Percentiles rank a stretch among this genome's conserved stretches.
These are phyloP conservation scores for Daldinia vernicosa DNA, from an alignment of 495 filamentous ascomycete species.

Conservation along the genomic window DNA sequence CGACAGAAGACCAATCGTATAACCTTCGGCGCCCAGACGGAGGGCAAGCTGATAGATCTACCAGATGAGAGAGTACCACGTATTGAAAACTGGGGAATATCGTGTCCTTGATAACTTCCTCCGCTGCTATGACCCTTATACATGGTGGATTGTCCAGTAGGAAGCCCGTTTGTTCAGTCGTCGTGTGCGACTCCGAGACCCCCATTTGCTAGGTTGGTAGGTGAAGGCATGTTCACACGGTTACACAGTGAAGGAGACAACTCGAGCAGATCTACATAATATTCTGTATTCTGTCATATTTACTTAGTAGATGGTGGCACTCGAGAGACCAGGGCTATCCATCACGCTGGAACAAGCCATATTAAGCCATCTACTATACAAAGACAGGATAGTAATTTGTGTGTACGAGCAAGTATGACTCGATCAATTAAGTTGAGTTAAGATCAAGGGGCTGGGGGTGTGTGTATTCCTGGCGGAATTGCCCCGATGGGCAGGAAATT, in stretches of 20 bases:
- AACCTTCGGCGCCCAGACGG: constrained; percentile 9
- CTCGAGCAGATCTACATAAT: constrained; percentile 9
- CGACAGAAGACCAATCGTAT: constrained; percentile 4
- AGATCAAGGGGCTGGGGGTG: constrained; percentile 24
- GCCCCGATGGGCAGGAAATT: constrained; percentile 44
- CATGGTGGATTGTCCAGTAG: background rate
- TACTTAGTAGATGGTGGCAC: constrained; percentile 35
- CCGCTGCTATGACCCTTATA: background rate
- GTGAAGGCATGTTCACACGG: background rate
- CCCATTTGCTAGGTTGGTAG: background rate
- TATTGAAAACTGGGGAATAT: constrained; percentile 17
- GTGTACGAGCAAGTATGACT: constrained; percentile 27
- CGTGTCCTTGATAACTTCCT: background rate
- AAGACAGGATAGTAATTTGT: constrained; percentile 21
- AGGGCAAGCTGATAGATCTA: constrained; percentile 15
- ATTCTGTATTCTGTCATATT: constrained; percentile 37
- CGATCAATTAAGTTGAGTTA: constrained; percentile 11
- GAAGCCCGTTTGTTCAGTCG: constrained; percentile 1
- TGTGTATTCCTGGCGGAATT: constrained; percentile 45
- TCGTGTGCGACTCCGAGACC: constrained; percentile 2
- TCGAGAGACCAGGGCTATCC: constrained; percentile 35
- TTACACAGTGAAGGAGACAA: background rate
- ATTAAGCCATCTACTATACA: constrained; percentile 21
- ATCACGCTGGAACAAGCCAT: constrained; percentile 34
- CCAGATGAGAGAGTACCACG: constrained; percentile 10